Percentiles rank a stretch among this genome's conserved stretches.
phyloP scores from a whole-genome alignment of 768 basidiomycete genomes.

The Myochromella boudieri region DNA sequence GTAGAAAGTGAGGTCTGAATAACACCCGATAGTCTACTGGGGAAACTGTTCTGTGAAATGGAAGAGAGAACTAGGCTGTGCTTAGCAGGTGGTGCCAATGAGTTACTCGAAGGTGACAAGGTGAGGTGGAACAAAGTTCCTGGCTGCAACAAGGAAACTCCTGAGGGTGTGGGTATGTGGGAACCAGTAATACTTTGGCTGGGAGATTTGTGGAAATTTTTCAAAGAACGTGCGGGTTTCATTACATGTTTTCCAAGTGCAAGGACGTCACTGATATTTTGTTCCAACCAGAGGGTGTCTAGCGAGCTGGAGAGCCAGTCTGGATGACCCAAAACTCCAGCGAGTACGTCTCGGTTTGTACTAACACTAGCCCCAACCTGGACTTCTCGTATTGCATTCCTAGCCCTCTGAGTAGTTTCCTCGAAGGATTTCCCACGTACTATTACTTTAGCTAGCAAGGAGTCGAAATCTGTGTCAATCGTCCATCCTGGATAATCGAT shows the following conservation, averaged over 20 bases:
- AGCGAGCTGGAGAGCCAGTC: slow-evolving; percentile 29
- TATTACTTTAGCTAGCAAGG: slow-evolving; percentile 82
- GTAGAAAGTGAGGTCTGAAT: slow-evolving; percentile 32
- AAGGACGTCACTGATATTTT: slow-evolving; percentile 24
- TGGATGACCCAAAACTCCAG: slow-evolving; percentile 29
- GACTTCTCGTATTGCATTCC: slow-evolving; percentile 80
- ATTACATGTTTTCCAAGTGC: slow-evolving; percentile 15
- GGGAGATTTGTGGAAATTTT: neutral
- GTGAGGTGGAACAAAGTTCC: slow-evolving; percentile 35
- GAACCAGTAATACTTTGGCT: neutral
- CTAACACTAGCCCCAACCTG: slow-evolving; percentile 57
- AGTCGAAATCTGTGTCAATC: slow-evolving; percentile 80
- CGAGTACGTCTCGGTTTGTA: slow-evolving; percentile 32
- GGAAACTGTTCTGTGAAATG: slow-evolving; percentile 35
- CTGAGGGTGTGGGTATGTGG: neutral
- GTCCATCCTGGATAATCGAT: slow-evolving; percentile 30
- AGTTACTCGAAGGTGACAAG: slow-evolving; percentile 15
- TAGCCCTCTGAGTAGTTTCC: slow-evolving; percentile 81
- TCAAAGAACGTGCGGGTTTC: neutral
- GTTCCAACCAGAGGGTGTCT: slow-evolving; percentile 39
- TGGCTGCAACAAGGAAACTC: slow-evolving; percentile 28
- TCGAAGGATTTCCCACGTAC: slow-evolving; percentile 80
- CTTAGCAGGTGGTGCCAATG: slow-evolving; percentile 12
- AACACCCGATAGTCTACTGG: slow-evolving; percentile 31
- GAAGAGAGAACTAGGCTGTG: slow-evolving; percentile 32